Evolutionary conservation across 2,329 filamentous ascomycete genomes (phyloP).

Genomic region (Ophiocordyceps camponoti-leonardi): DNA sequence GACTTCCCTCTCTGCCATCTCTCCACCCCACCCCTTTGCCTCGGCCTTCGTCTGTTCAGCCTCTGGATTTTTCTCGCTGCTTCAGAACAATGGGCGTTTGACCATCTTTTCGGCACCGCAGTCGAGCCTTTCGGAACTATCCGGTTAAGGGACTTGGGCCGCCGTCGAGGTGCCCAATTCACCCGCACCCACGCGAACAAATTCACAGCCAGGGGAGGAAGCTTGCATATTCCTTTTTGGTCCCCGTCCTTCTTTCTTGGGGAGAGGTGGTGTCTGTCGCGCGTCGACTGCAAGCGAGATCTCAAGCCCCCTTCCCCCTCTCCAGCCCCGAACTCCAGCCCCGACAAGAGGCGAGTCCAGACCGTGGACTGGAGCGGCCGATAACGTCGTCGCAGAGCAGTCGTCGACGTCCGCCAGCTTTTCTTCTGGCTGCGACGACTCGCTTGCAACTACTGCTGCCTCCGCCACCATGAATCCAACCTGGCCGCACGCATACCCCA

Average conservation of each 20-base stretch:
- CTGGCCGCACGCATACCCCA: constrained; percentile 53
- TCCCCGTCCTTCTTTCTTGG: too few relatives aligned
- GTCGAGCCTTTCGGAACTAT: constrained; percentile 3
- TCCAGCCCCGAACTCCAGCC: too few relatives aligned
- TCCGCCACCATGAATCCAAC: constrained; percentile 31
- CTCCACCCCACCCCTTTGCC: neutral
- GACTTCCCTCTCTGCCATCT: neutral
- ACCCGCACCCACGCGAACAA: constrained; percentile 1
- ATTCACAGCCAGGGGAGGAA: neutral
- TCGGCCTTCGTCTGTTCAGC: too few relatives aligned
- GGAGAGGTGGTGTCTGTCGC: too few relatives aligned
- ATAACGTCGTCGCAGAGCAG: neutral
- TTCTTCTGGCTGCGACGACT: neutral
- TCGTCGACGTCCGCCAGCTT: neutral
- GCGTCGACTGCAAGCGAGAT: too few relatives aligned
- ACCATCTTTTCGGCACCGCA: constrained; percentile 2
- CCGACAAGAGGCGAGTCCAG: too few relatives aligned
- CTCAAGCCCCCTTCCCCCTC: too few relatives aligned
- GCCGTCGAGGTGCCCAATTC: constrained; percentile 8
- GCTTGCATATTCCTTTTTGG: neutral
- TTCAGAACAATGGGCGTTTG: constrained; percentile 5
- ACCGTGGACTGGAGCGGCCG: neutral
- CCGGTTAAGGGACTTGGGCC: constrained; percentile 5
- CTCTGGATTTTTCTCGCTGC: neutral
- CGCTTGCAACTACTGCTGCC: neutral